phyloP scores from a whole-genome alignment of 2,329 filamentous ascomycete genomes.

The Mycosphaerella sp. region DNA sequence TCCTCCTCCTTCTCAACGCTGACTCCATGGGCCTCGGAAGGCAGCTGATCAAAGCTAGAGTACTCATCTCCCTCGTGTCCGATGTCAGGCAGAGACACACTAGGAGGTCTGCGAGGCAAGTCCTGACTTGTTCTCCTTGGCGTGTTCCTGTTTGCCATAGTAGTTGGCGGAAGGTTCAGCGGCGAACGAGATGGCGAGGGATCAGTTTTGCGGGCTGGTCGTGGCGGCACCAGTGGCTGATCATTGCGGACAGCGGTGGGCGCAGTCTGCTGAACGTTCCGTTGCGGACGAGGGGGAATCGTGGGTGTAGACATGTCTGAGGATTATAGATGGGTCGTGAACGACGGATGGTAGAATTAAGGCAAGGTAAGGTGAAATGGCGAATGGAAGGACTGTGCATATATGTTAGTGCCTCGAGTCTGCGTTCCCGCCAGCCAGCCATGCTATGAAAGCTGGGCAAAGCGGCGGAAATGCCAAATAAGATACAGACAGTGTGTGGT shows the following conservation, averaged over 20 bases:
- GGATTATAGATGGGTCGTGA: background rate
- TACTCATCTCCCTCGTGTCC: slow-evolving; percentile 91
- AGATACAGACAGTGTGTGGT: background rate
- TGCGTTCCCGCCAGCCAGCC: slow-evolving; percentile 8
- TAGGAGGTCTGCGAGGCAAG: slow-evolving; percentile 56
- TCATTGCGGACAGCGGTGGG: slow-evolving; percentile 43
- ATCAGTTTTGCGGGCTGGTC: slow-evolving; percentile 70
- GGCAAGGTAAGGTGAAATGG: background rate
- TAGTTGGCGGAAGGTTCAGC: slow-evolving; percentile 62
- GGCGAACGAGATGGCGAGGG: slow-evolving; percentile 81
- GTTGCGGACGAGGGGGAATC: slow-evolving; percentile 58
- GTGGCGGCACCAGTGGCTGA: slow-evolving; percentile 69
- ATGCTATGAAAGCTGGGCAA: background rate
- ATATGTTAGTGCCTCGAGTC: slow-evolving; percentile 10
- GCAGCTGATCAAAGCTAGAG: slow-evolving; percentile 51
- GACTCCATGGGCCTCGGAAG: slow-evolving; percentile 30
- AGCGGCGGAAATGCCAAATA: slow-evolving; percentile 6
- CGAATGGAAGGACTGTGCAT: slow-evolving; percentile 3
- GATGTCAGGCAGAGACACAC: slow-evolving; percentile 65
- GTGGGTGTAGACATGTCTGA: slow-evolving; percentile 36
- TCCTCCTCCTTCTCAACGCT: slow-evolving; percentile 8
- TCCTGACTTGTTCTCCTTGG: slow-evolving; percentile 47
- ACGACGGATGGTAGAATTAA: background rate
- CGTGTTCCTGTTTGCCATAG: slow-evolving; percentile 33
- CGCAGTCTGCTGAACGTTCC: slow-evolving; percentile 41